Percentiles rank a stretch among this genome's conserved stretches.
phyloP scores from a whole-genome alignment of 805 yeast species.

The Clavispora fructus region DNA sequence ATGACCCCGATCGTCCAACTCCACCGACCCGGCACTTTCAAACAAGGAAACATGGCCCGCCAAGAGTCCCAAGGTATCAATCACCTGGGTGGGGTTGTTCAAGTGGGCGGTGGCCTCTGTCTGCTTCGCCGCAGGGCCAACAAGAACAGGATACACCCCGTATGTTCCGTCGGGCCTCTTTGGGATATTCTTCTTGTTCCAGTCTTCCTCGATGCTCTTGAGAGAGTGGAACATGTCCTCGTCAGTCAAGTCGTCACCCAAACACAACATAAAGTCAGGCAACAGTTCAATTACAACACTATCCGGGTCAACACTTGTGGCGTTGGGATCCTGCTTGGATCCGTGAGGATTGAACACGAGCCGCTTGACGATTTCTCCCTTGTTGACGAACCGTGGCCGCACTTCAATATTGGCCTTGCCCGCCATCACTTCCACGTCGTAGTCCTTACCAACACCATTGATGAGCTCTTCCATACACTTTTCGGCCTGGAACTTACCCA shows the following conservation, averaged over 20 bases:
- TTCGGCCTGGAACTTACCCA: constrained; percentile 82
- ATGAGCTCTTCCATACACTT: constrained; percentile 63
- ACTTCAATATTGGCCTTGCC: constrained; percentile 98
- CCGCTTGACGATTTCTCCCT: constrained; percentile 90
- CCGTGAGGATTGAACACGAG: constrained; percentile 66
- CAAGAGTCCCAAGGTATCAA: constrained; percentile 76
- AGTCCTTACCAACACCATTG: constrained; percentile 52
- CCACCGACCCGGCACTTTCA: constrained; percentile 73
- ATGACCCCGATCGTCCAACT: constrained; percentile 75
- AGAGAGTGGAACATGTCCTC: constrained; percentile 94
- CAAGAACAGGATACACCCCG: constrained; percentile 81
- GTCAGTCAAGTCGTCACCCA: constrained; percentile 96
- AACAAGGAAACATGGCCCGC: constrained; percentile 75
- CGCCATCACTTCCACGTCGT: constrained; percentile 90
- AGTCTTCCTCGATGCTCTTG: constrained; percentile 51
- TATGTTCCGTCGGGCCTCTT: constrained; percentile 45
- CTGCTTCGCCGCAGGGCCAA: constrained; percentile 85
- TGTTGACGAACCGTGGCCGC: constrained; percentile 90
- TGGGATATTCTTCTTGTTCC: constrained; percentile 40
- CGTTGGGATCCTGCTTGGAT: constrained; percentile 38
- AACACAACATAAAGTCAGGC: constrained; percentile 83
- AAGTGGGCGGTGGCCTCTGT: constrained; percentile 85
- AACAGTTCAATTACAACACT: constrained; percentile 38
- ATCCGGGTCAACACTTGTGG: constrained; percentile 17
- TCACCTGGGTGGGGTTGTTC: constrained; percentile 75